A percentile compares a stretch with the other conserved stretches of the same genome.
These are phyloP conservation scores for Biscogniauxia marginata DNA, from an alignment of 2,329 filamentous ascomycete genomes.

Conservation along the genomic window DNA sequence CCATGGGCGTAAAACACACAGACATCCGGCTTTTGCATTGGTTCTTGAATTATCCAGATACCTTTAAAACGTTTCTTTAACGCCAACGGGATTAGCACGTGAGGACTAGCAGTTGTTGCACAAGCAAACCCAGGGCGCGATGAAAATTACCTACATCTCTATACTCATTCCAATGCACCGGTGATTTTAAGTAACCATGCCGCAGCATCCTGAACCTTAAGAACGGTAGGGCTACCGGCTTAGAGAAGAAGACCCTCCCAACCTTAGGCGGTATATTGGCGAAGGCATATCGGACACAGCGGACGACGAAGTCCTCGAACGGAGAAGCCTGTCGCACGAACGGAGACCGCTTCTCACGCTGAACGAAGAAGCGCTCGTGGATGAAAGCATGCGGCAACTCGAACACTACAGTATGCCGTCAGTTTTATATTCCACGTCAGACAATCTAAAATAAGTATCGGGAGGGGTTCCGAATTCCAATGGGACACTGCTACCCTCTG, in stretches of 20 bases:
- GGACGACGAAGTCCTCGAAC: constrained; percentile 76
- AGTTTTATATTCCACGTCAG: not conserved
- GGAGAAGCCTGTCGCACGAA: constrained; percentile 69
- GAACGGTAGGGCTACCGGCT: constrained; percentile 70
- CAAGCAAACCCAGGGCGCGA: not conserved
- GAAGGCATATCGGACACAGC: constrained; percentile 77
- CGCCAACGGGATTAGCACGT: constrained; percentile 10
- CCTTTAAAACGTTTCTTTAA: constrained; percentile 54
- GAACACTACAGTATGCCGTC: constrained; percentile 43
- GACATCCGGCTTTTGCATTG: constrained; percentile 63
- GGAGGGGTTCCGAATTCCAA: not conserved
- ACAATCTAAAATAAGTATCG: not conserved
- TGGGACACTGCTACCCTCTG: not conserved
- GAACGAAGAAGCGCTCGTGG: constrained; percentile 52
- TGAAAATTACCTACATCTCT: constrained; percentile 40
- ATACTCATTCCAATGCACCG: constrained; percentile 62
- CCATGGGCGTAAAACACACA: constrained; percentile 83
- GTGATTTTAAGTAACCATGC: constrained; percentile 63
- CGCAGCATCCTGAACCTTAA: constrained; percentile 72
- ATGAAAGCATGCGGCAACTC: constrained; percentile 59
- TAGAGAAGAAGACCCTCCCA: constrained; percentile 75
- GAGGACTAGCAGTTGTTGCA: no score
- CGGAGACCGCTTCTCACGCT: constrained; percentile 46
- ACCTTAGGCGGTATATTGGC: constrained; percentile 66
- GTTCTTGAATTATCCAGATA: constrained; percentile 67